Percentiles rank a stretch among this genome's conserved stretches.
phyloP scores from a whole-genome alignment of 2,329 filamentous ascomycete species.

The Xylaria sp. region DNA sequence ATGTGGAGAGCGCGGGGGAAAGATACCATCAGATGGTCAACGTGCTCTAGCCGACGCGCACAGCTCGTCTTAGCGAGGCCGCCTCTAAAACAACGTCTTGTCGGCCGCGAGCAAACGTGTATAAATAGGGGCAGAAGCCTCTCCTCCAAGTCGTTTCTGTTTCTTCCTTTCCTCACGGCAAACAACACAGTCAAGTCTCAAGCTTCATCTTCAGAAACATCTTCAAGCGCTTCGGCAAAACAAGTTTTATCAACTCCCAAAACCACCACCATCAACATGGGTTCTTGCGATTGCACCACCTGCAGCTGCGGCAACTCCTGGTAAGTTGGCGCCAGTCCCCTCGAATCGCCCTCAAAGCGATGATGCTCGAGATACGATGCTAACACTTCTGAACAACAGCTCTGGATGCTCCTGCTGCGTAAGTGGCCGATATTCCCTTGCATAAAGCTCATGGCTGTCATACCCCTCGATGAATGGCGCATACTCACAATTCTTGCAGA shows the following conservation, averaged over 20 bases:
- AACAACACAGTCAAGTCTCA: not conserved
- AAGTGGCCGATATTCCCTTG: not conserved
- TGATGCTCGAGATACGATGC: not conserved
- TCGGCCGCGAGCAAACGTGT: not conserved
- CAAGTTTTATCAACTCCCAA: not conserved
- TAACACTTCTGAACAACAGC: slow-evolving; percentile 4
- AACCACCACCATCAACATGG: slow-evolving; percentile 9
- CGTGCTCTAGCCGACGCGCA: not conserved
- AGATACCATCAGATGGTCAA: not conserved
- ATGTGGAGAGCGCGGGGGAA: not conserved
- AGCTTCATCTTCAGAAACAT: not conserved
- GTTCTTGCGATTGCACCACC: slow-evolving; percentile 9
- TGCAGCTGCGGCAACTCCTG: slow-evolving; percentile 9
- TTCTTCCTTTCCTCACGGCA: not conserved
- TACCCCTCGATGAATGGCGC: not conserved
- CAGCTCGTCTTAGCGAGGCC: not conserved
- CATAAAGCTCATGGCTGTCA: no score
- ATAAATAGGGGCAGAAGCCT: not conserved
- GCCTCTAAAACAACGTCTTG: not conserved
- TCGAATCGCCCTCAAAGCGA: not conserved
- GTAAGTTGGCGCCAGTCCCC: slow-evolving; percentile 2
- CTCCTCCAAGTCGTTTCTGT: not conserved
- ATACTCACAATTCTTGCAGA: slow-evolving; percentile 7
- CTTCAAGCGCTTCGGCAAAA: not conserved
- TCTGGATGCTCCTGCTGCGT: slow-evolving; percentile 15